Percentiles rank a stretch among this genome's conserved stretches.
Conservation (phyloP, 148 eudicot species). For the Camellia lanceoleosa region DNA sequence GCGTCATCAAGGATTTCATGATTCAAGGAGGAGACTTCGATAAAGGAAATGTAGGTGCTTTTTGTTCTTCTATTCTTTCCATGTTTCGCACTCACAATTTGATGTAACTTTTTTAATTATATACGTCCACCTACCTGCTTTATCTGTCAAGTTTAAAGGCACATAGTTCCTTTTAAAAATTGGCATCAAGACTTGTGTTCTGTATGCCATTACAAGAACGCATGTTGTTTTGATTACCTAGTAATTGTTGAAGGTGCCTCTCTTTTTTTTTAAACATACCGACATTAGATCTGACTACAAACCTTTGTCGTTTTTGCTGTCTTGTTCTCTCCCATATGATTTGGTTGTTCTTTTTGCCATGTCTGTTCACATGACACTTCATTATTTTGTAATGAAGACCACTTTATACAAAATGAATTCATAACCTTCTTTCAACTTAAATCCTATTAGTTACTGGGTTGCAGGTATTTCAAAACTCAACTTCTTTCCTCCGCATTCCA, state of each 20-base stretch:
- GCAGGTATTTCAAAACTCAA: background rate
- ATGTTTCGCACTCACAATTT: background rate
- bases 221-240: background rate
- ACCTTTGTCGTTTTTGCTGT: background rate
- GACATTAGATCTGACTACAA: background rate
- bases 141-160: background rate
- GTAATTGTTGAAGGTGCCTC: background rate
- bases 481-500: background rate
- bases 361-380: background rate
- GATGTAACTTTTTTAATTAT: background rate
- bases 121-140: background rate
- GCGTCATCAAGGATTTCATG: constrained; percentile 96
- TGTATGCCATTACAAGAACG: background rate
- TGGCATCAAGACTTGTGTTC: background rate
- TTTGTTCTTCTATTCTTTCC: background rate
- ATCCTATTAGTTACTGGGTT: background rate
- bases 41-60: constrained; percentile 77
- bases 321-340: background rate
- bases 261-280: background rate
- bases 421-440: background rate
- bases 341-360: background rate
- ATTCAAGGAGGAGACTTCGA: constrained; percentile 99
- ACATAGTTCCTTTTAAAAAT: background rate
- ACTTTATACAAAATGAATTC: background rate
- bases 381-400: background rate